Base-by-base conservation (phyloP, 805 yeast genomes). In the Schwanniomyces yamadae region DNA sequence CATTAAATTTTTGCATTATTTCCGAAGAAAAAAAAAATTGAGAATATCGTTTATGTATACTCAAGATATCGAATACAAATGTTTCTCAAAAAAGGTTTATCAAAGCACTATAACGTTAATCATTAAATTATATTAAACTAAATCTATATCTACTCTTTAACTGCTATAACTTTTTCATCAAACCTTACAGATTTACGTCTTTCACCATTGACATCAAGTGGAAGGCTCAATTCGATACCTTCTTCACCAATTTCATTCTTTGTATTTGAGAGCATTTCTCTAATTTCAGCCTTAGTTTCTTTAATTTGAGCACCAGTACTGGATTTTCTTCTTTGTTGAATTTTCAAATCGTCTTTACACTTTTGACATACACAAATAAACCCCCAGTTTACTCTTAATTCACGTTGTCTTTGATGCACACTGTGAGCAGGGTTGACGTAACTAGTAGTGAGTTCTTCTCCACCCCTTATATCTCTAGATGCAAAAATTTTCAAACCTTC, bases 321-420 rank as follows among this genome's bases (percentile, higher is more conserved):
- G 1, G 78, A 73, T 42, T 73, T 71, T 36, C 78, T 66, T 45
- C 74, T 54, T 26, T 73, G 73, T 31, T 69, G 64, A 1, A 31
- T 42, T 34, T 64, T 63, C 23, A 69, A 52, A 43, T 84, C 90
- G 6, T 62, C 63, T 48, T 74, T 72, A 57, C 95, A 87, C 44
- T 82, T 74, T 9, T 58, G 48, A 55, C 95, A 87, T 17, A 55
- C 57, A 57, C 95, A 87, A 13, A 73, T 51, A 55, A 87, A 87
- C 4, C 95, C 95, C 86, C 88, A 87, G 48, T 82, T 81, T 9
- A 79, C 77, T 40, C 90, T 61, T 32, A 87, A 62, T 44, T 76
- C 80, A 44, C 83, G 57, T 48, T 77, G 79, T 44, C 95, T 72
- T 39, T 80, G 77, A 30, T 71, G 75, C 6, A 80, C 75, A 2